A percentile compares a stretch with the other conserved stretches of the same genome.
Conservation (phyloP, 164 flowering plant species). For the Saururus chinensis region DNA sequence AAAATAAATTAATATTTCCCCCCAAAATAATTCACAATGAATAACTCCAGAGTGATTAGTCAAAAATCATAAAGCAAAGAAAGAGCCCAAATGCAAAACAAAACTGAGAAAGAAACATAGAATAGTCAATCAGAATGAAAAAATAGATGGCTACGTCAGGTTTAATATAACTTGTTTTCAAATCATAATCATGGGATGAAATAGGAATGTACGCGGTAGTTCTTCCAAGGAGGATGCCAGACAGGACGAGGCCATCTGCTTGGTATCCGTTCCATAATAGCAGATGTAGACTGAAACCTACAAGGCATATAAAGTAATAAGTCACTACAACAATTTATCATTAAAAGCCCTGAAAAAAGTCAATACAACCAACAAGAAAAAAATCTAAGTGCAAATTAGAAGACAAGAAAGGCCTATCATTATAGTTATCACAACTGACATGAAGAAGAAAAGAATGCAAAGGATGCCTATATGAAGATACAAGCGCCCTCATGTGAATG, state of each 20-base stretch:
- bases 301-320: background rate
- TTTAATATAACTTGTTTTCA: background rate
- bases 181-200: background rate
- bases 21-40: too few relatives aligned
- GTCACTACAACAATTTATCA: background rate
- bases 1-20: too few relatives aligned
- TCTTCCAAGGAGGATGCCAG: conserved; percentile 99
- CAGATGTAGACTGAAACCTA: conserved; percentile 79
- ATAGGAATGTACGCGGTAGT: conserved; percentile 57
- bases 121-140: background rate
- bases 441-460: background rate
- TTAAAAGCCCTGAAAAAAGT: background rate
- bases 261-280: conserved; percentile 93
- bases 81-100: too few relatives aligned
- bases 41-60: too few relatives aligned
- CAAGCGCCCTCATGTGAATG: too few relatives aligned
- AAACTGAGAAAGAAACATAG: background rate
- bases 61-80: too few relatives aligned
- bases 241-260: conserved; percentile 98
- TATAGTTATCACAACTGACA: too few relatives aligned
- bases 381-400: background rate
- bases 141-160: background rate
- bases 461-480: background rate
- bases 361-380: background rate
- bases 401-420: too few relatives aligned